Base-by-base conservation (phyloP, 371 early-diverging fungal genomes). In the Mortierella sp. region DNA sequence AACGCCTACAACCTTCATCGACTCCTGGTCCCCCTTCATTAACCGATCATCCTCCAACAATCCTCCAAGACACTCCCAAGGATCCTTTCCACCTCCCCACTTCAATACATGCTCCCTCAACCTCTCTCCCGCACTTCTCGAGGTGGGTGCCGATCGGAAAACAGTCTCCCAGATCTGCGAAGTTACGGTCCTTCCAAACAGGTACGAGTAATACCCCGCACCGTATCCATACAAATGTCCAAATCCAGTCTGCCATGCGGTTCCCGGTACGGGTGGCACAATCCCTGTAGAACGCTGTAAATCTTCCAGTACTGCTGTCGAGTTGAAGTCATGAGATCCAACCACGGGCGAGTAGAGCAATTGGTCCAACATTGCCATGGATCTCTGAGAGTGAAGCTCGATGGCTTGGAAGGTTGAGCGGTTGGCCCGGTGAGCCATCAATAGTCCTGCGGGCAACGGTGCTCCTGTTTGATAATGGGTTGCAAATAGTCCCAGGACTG, bases 61-160 rank as follows among this genome's bases (percentile, higher is more conserved):
- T 13, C 92, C 91, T 0, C 94, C 95, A 10, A 97, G 83, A 58
- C 95, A 94, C 74, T 90, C 78, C 97, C 97, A 98, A 0, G 98
- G 98, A 89, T 98, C 97, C 55, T 96, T 92, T 10, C 97, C 96
- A 21, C 99, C 99, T 28, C 99, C 99, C 96, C 97, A 97, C 73
- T 92, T 89, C 75, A 99, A 88, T 63, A 99, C 88, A 83, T 96
- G 92, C 26, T 92, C 92, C 72, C 94, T 84, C 75, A 98, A 88
- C 52, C 92, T 80, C 86, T 95, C 95, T 14, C 92, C 94, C 1
- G 79, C 82, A 28, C 89, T 89, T 77, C 92, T 82, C 70, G 91
- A 89, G 28, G 92, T 84, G 9, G 91, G 91, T 74, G 95, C 89
- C 10, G 89, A 84, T 24, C 83, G 89, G 82, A 98, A 98, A 44